Conservation (phyloP, 345 rosid genomes). For the Fremontodendron californicum region DNA sequence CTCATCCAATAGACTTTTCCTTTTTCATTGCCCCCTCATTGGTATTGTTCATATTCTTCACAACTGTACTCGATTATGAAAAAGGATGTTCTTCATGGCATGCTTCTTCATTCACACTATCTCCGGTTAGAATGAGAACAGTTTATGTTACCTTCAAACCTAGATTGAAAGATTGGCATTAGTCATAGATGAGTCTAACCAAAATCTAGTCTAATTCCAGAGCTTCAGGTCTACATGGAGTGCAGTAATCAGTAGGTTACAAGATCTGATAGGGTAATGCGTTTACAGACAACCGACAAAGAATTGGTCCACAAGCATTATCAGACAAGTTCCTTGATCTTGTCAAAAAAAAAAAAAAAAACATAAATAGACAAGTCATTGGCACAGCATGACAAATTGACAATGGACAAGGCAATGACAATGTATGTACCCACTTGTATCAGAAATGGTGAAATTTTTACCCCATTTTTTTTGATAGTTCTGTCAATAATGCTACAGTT, state of each 20-base stretch:
- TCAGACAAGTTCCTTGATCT: conserved; percentile 5
- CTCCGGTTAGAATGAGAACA: too few relatives aligned
- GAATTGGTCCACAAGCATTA: background rate
- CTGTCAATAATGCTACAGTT: background rate
- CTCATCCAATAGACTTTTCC: too few relatives aligned
- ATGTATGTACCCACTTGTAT: background rate
- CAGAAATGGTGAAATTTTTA: background rate
- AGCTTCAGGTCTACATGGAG: background rate
- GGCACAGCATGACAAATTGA: background rate
- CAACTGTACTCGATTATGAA: background rate
- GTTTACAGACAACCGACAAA: background rate
- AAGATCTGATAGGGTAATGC: background rate
- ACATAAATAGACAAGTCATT: background rate
- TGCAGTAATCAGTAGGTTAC: background rate
- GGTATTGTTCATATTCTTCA: background rate
- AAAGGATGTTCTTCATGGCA: too few relatives aligned
- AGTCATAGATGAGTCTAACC: background rate
- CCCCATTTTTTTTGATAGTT: background rate
- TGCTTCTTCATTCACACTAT: too few relatives aligned
- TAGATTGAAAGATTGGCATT: too few relatives aligned
- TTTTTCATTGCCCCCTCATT: background rate
- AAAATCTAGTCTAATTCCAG: background rate
- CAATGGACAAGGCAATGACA: background rate
- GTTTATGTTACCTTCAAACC: too few relatives aligned
- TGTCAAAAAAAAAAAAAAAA: background rate